phyloP scores from a whole-genome alignment of 164 flowering plant species.

The Macadamia tetraphylla region DNA sequence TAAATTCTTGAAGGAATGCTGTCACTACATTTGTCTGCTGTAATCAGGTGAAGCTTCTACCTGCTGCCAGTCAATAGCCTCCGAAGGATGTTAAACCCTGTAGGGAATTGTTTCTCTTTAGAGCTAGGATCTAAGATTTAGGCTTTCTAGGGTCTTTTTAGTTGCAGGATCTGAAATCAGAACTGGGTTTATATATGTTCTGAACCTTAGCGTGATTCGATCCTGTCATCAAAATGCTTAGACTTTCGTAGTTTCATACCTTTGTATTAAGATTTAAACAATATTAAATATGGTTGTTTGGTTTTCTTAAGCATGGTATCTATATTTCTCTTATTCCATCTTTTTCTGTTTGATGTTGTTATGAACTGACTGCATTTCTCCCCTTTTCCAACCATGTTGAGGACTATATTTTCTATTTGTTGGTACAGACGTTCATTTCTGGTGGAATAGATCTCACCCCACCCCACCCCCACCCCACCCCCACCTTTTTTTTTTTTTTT shows the following conservation, averaged over 20 bases:
- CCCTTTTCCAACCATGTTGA: too few species aligned
- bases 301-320: too few species aligned
- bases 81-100: background rate
- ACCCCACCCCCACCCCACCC: too few species aligned
- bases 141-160: constrained; percentile 13
- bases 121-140: background rate
- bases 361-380: too few species aligned
- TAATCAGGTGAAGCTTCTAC: constrained; percentile 12
- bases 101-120: constrained; percentile 3
- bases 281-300: too few species aligned
- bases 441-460: too few species aligned
- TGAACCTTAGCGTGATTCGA: background rate
- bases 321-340: too few species aligned
- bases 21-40: background rate
- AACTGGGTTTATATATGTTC: background rate
- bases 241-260: constrained; percentile 12
- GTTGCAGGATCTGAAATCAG: constrained; percentile 5
- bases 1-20: background rate
- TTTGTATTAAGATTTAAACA: background rate
- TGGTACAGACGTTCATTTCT: too few species aligned
- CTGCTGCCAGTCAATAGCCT: background rate
- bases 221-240: constrained; percentile 11
- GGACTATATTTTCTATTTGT: too few species aligned
- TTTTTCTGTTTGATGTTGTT: too few species aligned
- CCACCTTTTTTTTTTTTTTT: too few species aligned